Conservation (phyloP, 2,329 filamentous ascomycete genomes). For the Calycina marina region DNA sequence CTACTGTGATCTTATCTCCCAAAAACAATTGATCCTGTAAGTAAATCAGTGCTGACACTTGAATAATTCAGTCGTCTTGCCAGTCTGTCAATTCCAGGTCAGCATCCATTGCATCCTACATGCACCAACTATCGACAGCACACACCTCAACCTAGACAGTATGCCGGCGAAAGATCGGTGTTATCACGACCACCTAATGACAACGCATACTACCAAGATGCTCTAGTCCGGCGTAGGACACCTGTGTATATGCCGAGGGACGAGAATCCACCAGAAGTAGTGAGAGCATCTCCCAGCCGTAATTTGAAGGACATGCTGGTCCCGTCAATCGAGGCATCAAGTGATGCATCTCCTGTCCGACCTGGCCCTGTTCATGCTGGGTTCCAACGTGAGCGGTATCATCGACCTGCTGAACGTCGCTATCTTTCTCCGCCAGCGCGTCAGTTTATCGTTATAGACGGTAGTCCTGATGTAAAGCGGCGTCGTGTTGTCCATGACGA, state of each 20-base stretch:
- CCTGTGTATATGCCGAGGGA: slow-evolving; percentile 10
- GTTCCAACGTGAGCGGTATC: too few relatives aligned
- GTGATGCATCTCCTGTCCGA: slow-evolving; percentile 13
- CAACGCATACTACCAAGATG: slow-evolving; percentile 12
- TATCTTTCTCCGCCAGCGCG: slow-evolving; percentile 13
- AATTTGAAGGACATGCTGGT: slow-evolving; percentile 21
- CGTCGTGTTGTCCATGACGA: slow-evolving; percentile 18
- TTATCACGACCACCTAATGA: too few relatives aligned
- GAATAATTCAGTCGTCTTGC: too few relatives aligned
- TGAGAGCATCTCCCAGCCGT: slow-evolving; percentile 15
- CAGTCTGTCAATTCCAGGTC: too few relatives aligned
- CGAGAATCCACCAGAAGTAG: slow-evolving; percentile 17
- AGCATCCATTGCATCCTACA: too few relatives aligned
- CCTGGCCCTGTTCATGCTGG: too few relatives aligned
- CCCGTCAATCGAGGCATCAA: slow-evolving; percentile 22
- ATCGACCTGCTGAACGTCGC: slow-evolving; percentile 9
- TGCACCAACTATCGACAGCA: too few relatives aligned
- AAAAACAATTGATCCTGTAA: too few relatives aligned
- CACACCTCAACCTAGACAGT: too few relatives aligned
- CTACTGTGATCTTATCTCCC: too few relatives aligned
- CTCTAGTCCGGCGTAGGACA: slow-evolving; percentile 7
- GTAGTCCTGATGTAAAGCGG: slow-evolving; percentile 18
- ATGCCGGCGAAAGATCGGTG: too few relatives aligned
- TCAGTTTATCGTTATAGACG: slow-evolving; percentile 20
- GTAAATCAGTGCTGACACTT: too few relatives aligned